Percentiles rank a stretch among this genome's conserved stretches.
phyloP scores from a whole-genome alignment of 768 basidiomycete species.

The Termitomyces sp. region DNA sequence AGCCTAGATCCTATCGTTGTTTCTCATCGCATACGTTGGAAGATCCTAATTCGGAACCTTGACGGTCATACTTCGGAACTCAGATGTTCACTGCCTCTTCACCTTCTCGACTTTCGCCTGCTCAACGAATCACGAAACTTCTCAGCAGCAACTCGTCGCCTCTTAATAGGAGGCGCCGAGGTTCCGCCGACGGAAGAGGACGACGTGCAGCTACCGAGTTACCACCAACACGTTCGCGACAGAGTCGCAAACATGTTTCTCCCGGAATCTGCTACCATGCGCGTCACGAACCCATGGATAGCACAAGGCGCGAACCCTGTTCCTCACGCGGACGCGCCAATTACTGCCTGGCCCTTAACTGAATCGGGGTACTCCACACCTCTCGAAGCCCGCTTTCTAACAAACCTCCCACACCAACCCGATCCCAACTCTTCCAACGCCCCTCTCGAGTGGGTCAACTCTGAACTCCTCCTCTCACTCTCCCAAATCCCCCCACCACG shows the following conservation, averaged over 20 bases:
- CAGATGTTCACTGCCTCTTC: conserved; percentile 89
- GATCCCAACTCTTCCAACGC: conserved; percentile 38
- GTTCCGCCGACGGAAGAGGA: conserved; percentile 43
- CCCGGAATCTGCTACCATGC: conserved; percentile 60
- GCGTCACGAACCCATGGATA: conserved; percentile 66
- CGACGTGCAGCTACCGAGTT: conserved; percentile 83
- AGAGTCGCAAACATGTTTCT: conserved; percentile 80
- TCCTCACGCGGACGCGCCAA: conserved; percentile 20
- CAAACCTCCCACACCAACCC: conserved; percentile 47
- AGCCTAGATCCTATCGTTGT: conserved; percentile 71
- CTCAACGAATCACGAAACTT: conserved; percentile 73
- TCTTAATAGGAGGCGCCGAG: conserved; percentile 51
- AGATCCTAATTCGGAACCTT: conserved; percentile 72
- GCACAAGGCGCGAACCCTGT: conserved; percentile 37
- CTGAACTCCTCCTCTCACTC: conserved; percentile 74
- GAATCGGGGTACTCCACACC: conserved; percentile 40
- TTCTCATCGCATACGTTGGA: conserved; percentile 80
- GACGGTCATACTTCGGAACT: conserved; percentile 94
- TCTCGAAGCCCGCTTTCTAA: conserved; percentile 34
- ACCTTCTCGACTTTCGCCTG: conserved; percentile 74
- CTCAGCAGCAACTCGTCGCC: conserved; percentile 72
- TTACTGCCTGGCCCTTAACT: conserved; percentile 14
- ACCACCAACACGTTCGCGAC: conserved; percentile 86
- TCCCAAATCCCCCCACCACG: conserved; percentile 36
- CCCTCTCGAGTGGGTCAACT: conserved; percentile 79